Percentiles rank a stretch among this genome's conserved stretches.
Conservation (phyloP, 192 early-diverging fungal species). For the Backusella westeae region DNA sequence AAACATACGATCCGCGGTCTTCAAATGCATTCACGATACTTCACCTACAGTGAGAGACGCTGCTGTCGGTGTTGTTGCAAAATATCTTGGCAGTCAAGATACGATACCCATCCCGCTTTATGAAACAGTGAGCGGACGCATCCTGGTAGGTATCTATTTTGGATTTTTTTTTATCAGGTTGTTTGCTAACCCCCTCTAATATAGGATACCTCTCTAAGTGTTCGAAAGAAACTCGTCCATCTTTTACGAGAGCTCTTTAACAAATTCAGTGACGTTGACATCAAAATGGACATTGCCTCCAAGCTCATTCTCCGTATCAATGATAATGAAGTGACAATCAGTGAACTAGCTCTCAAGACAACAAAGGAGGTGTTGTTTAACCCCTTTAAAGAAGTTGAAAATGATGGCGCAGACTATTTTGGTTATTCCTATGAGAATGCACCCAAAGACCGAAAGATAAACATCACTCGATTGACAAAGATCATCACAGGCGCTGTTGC, state of each 20-base stretch:
- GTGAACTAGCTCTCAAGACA: conserved; percentile 66
- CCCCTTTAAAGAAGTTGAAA: conserved; percentile 39
- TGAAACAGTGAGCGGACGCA: conserved; percentile 71
- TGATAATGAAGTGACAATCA: conserved; percentile 60
- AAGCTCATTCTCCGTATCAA: conserved; percentile 67
- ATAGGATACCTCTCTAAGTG: conserved; percentile 85
- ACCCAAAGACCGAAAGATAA: neutral
- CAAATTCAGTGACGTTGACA: conserved; percentile 38
- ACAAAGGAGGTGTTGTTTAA: conserved; percentile 73
- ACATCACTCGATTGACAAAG: conserved; percentile 10
- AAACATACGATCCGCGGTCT: conserved; percentile 69
- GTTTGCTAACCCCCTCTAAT: neutral
- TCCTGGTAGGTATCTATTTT: conserved; percentile 52
- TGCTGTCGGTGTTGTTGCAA: conserved; percentile 85
- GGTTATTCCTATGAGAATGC: conserved; percentile 12
- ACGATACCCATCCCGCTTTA: conserved; percentile 76
- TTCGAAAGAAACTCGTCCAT: conserved; percentile 85
- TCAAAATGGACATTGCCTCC: conserved; percentile 65
- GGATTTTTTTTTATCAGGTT: too few species aligned
- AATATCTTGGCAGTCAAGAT: conserved; percentile 67
- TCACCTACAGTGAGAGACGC: conserved; percentile 88
- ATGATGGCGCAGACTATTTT: conserved; percentile 10
- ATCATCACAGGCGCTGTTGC: conserved; percentile 15
- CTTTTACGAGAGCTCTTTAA: conserved; percentile 74
- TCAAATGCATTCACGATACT: conserved; percentile 74